Evolutionary conservation across 2,329 filamentous ascomycete genomes (phyloP).

Genomic region (Fusarium torulosum): DNA sequence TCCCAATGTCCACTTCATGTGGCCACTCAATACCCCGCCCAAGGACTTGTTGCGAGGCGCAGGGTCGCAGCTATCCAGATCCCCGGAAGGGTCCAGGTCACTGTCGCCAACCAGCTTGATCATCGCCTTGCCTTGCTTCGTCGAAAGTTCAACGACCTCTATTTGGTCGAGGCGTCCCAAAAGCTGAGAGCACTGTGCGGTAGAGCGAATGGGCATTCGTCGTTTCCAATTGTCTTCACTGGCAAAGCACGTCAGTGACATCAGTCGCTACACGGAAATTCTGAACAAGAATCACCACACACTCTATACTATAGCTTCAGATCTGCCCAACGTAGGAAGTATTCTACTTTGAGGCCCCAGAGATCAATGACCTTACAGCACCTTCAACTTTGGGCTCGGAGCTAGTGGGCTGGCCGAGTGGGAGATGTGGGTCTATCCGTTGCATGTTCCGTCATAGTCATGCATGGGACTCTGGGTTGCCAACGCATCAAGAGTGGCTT

Average conservation of each 20-base stretch:
- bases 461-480: conserved; percentile 61
- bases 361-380: conserved; percentile 26
- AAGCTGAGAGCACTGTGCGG: conserved; percentile 1
- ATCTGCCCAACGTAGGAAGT: conserved; percentile 22
- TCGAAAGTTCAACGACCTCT: conserved; percentile 31
- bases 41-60: conserved; percentile 39
- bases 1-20: conserved; percentile 25
- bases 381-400: conserved; percentile 20
- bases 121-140: conserved; percentile 8
- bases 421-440: conserved; percentile 47
- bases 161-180: conserved; percentile 29
- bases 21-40: conserved; percentile 34
- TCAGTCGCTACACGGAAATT: conserved; percentile 1
- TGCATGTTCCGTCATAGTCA: conserved; percentile 72
- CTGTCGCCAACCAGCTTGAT: conserved; percentile 40
- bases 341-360: conserved; percentile 35
- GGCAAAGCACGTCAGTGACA: conserved; percentile 8
- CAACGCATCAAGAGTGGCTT: conserved; percentile 55
- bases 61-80: conserved; percentile 44
- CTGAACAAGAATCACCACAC: conserved; percentile 4
- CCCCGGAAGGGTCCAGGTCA: conserved; percentile 36
- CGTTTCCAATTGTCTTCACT: conserved; percentile 27
- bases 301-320: conserved; percentile 4
- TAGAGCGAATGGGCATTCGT: conserved; percentile 22
- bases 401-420: conserved; percentile 42